These are phyloP conservation scores for Olyra latifolia DNA, from an alignment of 176 grass and related monocot species.

Conservation along the genomic window DNA sequence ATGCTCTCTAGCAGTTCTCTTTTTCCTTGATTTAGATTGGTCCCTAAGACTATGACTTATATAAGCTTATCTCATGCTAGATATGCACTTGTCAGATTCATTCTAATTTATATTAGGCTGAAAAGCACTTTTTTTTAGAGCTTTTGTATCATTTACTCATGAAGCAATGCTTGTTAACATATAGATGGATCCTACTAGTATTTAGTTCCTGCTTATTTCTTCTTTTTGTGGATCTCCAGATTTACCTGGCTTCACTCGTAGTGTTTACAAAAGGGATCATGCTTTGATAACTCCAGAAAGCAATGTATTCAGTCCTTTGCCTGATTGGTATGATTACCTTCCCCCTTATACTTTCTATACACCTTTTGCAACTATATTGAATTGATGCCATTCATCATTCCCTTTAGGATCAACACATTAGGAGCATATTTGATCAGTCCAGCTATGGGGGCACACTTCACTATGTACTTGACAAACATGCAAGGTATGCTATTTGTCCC, in stretches of 20 bases:
- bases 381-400: slow-evolving; percentile 12
- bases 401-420: slow-evolving; percentile 70
- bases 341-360: not conserved
- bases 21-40: not conserved
- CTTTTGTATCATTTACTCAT: not conserved
- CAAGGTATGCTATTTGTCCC: slow-evolving; percentile 53
- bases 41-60: not conserved
- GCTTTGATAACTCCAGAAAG: slow-evolving; percentile 96
- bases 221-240: slow-evolving; percentile 53
- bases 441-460: slow-evolving; percentile 81
- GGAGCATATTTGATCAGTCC: slow-evolving; percentile 90
- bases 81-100: not conserved
- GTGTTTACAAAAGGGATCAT: slow-evolving; percentile 78
- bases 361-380: slow-evolving; percentile 27
- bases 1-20: not conserved
- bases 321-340: slow-evolving; percentile 64
- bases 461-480: slow-evolving; percentile 95
- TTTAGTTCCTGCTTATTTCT: slow-evolving; percentile 21
- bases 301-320: slow-evolving; percentile 86
- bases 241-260: slow-evolving; percentile 97
- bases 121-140: not conserved
- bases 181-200: not conserved
- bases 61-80: not conserved
- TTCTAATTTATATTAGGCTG: not conserved
- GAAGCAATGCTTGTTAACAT: slow-evolving; percentile 8